Base-by-base conservation (phyloP, 352 stramenopile species). In the Aphanomyces cochlioides region DNA sequence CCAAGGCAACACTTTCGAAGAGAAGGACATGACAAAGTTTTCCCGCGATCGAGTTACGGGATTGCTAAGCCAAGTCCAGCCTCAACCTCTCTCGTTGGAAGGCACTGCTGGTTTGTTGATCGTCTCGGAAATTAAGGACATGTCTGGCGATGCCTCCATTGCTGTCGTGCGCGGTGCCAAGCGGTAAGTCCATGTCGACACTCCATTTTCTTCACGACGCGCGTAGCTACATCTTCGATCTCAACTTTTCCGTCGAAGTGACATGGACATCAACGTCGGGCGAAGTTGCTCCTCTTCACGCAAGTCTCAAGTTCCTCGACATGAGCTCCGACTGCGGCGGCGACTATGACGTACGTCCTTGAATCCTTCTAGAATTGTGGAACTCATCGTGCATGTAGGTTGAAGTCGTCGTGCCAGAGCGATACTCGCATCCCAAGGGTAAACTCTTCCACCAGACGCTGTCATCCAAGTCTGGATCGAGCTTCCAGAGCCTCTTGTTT, bases 91-190 rank as follows among this genome's bases (percentile, higher is more conserved):
- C 17, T 59, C 67, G 15, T 54, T 90, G 48, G 76, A 72, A 21
- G 63, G 67, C 3, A 64, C 43, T 15, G 69, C 77, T 48, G 85
- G 82, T 17, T 61, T 83, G 21, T 82, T 93, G 19, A 70, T 65
- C 6, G 82, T 96, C 7, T 78, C 78, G 2, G 76, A 88, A 38
- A 79, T 97, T 6, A 86, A 88, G 34, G 79, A 95, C 61, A 72
- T 98, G n/a, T 80, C 80, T 5, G 95, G 95, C n/a, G 92, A 98
- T 69, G 95, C 91, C 15, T 97, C 88, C 7, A 96, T 98, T 56
- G 92, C 90, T 4, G 82, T 98, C 53, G 84, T 96, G 59, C 88
- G 90, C 66, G 95, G 92, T 56, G 94, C 95, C 57, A 98, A 98
- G 77, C 84, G 92, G 65, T 98, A 97, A 7, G 48, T n/a, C 3